Percentiles rank a stretch among this genome's conserved stretches.
Conservation (phyloP, 2,329 filamentous ascomycete genomes). For the Elsinoe necatrix region DNA sequence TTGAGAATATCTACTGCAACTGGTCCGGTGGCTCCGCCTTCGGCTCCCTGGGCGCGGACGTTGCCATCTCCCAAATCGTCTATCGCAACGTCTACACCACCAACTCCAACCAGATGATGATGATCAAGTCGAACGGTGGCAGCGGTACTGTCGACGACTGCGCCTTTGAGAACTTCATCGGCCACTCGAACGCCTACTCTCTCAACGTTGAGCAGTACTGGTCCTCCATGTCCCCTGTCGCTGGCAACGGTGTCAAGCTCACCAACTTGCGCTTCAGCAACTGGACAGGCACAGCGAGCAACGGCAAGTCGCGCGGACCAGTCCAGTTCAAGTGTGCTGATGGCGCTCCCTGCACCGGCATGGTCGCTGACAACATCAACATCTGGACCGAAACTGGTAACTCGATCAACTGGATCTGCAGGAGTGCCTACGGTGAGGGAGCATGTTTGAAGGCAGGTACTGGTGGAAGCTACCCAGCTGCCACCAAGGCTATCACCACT, state of each 20-base stretch:
- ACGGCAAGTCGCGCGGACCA: conserved; percentile 45
- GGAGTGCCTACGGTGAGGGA: conserved; percentile 42
- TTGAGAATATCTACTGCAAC: conserved; percentile 55
- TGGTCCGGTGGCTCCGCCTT: conserved; percentile 52
- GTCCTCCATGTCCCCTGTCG: conserved; percentile 34
- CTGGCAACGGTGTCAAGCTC: conserved; percentile 46
- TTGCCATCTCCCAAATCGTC: conserved; percentile 43
- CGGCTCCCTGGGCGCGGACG: conserved; percentile 45
- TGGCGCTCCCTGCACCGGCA: conserved; percentile 44
- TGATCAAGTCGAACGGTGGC: conserved; percentile 53
- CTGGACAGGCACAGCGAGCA: conserved; percentile 47
- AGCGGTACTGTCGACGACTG: conserved; percentile 45
- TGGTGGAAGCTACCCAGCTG: conserved; percentile 26
- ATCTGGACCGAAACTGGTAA: conserved; percentile 43
- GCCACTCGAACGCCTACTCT: conserved; percentile 51
- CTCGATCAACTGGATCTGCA: conserved; percentile 33
- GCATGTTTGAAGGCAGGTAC: conserved; percentile 37
- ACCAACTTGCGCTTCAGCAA: conserved; percentile 46
- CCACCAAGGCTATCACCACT: conserved; percentile 29
- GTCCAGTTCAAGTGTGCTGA: conserved; percentile 47
- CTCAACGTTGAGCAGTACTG: conserved; percentile 50
- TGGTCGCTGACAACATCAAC: conserved; percentile 43
- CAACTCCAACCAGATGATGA: conserved; percentile 53
- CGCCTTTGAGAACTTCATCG: conserved; percentile 51
- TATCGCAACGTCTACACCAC: conserved; percentile 53